A percentile compares a stretch with the other conserved stretches of the same genome.
Conservation (phyloP, 2,329 filamentous ascomycete genomes). For the Aspergillus sp. region DNA sequence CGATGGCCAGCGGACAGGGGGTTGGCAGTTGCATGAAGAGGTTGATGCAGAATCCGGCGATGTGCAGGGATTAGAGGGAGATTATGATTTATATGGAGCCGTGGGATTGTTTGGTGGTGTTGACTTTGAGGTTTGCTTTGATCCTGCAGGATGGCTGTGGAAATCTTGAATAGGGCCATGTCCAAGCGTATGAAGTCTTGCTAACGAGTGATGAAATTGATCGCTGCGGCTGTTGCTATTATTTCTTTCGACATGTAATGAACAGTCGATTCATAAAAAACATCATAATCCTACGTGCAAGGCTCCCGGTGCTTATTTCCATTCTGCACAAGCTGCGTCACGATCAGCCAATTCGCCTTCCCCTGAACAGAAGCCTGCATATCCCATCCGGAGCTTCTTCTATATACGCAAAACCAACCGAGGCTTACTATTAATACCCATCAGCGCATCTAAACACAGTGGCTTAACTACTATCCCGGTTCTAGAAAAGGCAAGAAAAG, state of each 20-base stretch:
- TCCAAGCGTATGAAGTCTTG: neutral
- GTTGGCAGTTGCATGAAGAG: constrained; percentile 56
- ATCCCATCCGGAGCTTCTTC: no score
- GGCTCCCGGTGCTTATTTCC: no score
- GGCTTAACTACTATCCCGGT: neutral
- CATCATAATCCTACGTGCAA: no score
- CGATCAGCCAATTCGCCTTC: no score
- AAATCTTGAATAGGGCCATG: constrained; percentile 8
- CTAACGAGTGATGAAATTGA: neutral
- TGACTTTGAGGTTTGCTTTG: constrained; percentile 51
- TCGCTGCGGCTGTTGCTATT: no score
- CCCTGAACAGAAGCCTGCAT: no score
- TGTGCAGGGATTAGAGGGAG: constrained; percentile 58
- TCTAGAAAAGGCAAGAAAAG: neutral
- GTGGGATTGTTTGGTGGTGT: constrained; percentile 56
- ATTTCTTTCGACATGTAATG: no score
- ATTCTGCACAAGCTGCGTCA: no score
- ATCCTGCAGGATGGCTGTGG: constrained; percentile 42
- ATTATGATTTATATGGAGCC: constrained; percentile 56
- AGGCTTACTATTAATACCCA: no score
- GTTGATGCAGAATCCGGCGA: constrained; percentile 49
- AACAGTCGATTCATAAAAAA: no score
- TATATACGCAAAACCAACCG: no score
- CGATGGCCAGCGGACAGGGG: constrained; percentile 44
- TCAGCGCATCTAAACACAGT: no score